Evolutionary conservation across 306 rosid species (phyloP).

Genomic region (Pyrus pyrifolia): DNA sequence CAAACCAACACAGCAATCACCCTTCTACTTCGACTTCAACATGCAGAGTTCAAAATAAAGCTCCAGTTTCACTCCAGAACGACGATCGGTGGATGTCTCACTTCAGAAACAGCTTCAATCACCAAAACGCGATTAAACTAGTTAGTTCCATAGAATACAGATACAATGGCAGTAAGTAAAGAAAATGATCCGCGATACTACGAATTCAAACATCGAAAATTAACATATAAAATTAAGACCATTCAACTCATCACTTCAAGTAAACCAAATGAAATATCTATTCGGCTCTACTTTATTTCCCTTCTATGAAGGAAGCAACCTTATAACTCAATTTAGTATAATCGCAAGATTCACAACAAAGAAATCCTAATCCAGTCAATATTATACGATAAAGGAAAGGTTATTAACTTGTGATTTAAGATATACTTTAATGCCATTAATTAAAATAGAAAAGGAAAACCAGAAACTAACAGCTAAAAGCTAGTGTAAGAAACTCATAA

Average conservation of each 20-base stretch:
- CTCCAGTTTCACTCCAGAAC: not conserved
- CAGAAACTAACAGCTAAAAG: not conserved
- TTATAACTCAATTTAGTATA: not conserved
- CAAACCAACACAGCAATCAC: not conserved
- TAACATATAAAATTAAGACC: not conserved
- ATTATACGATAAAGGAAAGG: not conserved
- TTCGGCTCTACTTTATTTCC: not conserved
- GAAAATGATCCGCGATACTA: constrained; percentile 1
- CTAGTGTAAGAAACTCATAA: not conserved
- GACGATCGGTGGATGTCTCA: not conserved
- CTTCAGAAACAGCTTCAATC: not conserved
- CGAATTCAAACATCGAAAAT: not conserved
- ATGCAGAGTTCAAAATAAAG: constrained; percentile 1
- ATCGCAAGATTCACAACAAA: not conserved
- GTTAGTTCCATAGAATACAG: not conserved
- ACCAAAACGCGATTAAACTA: constrained; percentile 3
- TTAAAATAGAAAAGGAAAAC: not conserved
- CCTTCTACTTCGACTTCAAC: constrained; percentile 20
- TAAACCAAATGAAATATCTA: not conserved
- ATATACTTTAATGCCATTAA: not conserved
- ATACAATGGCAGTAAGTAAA: not conserved
- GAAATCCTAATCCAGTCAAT: not conserved
- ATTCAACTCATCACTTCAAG: not conserved
- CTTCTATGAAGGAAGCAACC: not conserved
- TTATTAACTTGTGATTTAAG: not conserved